Evolutionary conservation across 192 early-diverging fungal species (phyloP).

Genomic region (Coemansia erecta): DNA sequence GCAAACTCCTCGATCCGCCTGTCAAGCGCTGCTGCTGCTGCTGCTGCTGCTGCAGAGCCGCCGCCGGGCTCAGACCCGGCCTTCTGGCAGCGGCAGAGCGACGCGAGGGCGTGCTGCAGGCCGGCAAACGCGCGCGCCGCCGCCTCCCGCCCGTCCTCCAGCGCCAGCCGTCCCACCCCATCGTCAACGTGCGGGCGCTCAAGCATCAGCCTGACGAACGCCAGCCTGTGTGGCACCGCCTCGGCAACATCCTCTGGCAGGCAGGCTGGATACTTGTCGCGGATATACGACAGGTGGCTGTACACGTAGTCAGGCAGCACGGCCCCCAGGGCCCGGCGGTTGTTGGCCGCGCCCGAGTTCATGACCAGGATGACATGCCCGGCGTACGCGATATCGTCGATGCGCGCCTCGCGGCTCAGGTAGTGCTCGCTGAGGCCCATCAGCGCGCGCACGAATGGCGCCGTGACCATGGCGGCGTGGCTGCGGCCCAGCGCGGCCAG

Average conservation of each 20-base stretch:
- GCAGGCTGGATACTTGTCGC: slow-evolving; percentile 60
- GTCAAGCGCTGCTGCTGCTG: background rate
- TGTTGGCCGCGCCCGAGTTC: slow-evolving; percentile 62
- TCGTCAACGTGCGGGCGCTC: slow-evolving; percentile 19
- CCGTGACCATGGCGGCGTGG: slow-evolving; percentile 50
- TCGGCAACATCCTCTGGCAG: slow-evolving; percentile 25
- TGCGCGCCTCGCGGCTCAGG: slow-evolving; percentile 66
- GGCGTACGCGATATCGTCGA: slow-evolving; percentile 69
- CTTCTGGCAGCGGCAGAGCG: no score
- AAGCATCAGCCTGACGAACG: slow-evolving; percentile 39
- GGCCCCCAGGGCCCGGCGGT: slow-evolving; percentile 49
- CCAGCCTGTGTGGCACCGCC: slow-evolving; percentile 21
- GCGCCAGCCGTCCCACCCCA: slow-evolving; percentile 2
- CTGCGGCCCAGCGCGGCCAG: slow-evolving; percentile 62
- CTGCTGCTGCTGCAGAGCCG: background rate
- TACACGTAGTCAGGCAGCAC: slow-evolving; percentile 73
- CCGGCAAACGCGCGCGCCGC: background rate
- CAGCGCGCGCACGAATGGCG: slow-evolving; percentile 55
- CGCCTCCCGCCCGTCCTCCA: slow-evolving; percentile 6
- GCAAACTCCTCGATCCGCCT: background rate
- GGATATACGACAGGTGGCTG: slow-evolving; percentile 71
- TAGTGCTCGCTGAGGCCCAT: slow-evolving; percentile 66
- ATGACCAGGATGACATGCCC: slow-evolving; percentile 74
- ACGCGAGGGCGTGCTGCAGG: background rate
- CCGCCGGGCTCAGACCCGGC: no score